Evolutionary conservation across 176 grass and related monocot species (phyloP), one percentile per base, ranked within the genome.

Genomic region (bread wheat (Triticum aestivum)): DNA sequence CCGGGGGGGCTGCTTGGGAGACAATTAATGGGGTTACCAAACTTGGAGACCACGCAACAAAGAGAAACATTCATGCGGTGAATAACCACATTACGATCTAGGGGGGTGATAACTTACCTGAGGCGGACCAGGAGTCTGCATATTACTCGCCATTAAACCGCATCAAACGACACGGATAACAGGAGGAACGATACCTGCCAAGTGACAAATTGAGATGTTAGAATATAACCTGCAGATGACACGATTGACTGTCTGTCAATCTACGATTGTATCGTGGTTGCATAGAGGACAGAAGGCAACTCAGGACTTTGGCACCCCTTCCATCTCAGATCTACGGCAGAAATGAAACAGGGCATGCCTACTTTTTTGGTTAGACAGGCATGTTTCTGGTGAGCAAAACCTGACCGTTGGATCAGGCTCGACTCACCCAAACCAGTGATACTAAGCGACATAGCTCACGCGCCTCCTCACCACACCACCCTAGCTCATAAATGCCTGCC

Each of bases 71-170:
- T 61, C 59, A 29, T 58, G 18, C 15, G 24, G 7, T 81, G 12
- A 69, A 73, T 49, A 12, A 63, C n/a, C 47, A 37, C 20, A 13
- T 76, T 82, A 81, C 29, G 79, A 51, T 73, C 10, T 32, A 84
- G 12, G 45, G 18, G 65, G 69, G 2, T 41, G 20, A 18, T 71
- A 88, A 88, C 26, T 33, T 88, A 90, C 93, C 87, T 90, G 90
- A 61, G 85, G 88, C 0, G 79, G 85, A 33, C 88, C 88, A 78
- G 88, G 69, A 81, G 90, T 86, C 68, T 89, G 93, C 83, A 95
- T 89, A 83, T 92, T 95, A 84, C 88, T 92, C 5, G 90, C 79
- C 91, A 91, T 95, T 56, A 92, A 77, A 64, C 73, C 18, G 11
- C 90, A 92, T 85, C 52, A 94, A 89, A 79, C 29, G 61, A 83